A percentile compares a stretch with the other conserved stretches of the same genome.
Conservation (phyloP, 768 basidiomycete genomes). For the Leccinum obscurum region DNA sequence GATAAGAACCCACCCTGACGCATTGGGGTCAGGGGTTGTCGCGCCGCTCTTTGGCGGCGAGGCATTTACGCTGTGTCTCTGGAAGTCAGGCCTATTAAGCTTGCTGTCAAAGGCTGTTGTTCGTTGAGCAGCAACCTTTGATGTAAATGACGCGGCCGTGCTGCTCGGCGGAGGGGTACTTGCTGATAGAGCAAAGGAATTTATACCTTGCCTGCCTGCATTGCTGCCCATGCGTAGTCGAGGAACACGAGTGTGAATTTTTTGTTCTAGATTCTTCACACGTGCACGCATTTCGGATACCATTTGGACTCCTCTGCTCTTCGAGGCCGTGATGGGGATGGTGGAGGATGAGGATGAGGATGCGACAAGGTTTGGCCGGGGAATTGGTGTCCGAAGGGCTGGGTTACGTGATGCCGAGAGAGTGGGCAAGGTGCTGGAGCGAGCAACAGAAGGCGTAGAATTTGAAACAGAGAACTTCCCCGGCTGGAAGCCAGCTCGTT, state of each 20-base stretch:
- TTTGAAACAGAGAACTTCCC: constrained; percentile 40
- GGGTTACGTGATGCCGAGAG: constrained; percentile 47
- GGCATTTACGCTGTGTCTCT: constrained; percentile 47
- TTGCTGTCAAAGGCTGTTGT: constrained; percentile 20
- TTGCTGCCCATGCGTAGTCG: constrained; percentile 80
- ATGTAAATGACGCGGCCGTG: constrained; percentile 35
- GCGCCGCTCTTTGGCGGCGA: constrained; percentile 40
- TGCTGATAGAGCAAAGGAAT: constrained; percentile 36
- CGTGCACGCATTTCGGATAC: constrained; percentile 88
- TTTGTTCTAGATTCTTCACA: constrained; percentile 80
- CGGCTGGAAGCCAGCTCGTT: constrained; percentile 51
- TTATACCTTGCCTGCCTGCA: constrained; percentile 51
- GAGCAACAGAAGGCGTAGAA: constrained; percentile 50
- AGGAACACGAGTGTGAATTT: constrained; percentile 85
- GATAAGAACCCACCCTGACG: constrained; percentile 84
- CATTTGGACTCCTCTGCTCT: constrained; percentile 87
- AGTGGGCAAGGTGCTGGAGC: constrained; percentile 59
- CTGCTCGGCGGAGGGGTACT: constrained; percentile 39
- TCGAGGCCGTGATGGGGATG: constrained; percentile 50
- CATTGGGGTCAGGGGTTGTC: constrained; percentile 51
- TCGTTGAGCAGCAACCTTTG: constrained; percentile 21
- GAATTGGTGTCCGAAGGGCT: constrained; percentile 44
- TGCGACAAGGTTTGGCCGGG: constrained; percentile 40
- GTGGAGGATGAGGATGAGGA: constrained; percentile 40
- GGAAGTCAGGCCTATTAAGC: constrained; percentile 29